phyloP scores from a whole-genome alignment of 73 alveolate species.

The Paramecium octaurelia region DNA sequence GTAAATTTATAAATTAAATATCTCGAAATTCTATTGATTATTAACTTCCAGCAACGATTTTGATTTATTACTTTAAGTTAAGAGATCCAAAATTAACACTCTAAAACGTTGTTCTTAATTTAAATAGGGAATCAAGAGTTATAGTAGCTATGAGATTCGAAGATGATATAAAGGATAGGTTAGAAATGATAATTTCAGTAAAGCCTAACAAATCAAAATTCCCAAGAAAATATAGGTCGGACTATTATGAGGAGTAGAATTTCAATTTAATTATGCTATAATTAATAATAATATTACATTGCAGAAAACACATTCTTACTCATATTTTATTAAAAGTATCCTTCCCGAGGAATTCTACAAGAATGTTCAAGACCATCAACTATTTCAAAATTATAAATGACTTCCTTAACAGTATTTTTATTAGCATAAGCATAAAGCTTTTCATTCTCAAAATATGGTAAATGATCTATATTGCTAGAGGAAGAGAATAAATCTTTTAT shows the following conservation, averaged over 20 bases:
- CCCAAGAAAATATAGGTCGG: neutral
- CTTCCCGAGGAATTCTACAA: neutral
- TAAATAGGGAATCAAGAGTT: neutral
- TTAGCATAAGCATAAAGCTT: neutral
- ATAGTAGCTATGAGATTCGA: neutral
- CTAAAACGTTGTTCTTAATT: neutral
- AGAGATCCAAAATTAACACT: neutral
- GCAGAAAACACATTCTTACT: neutral
- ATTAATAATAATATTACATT: neutral
- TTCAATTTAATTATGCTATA: neutral
- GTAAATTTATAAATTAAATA: neutral
- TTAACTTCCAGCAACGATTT: neutral
- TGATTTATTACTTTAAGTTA: neutral
- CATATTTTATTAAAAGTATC: neutral
- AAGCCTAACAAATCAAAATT: neutral
- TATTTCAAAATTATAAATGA: neutral
- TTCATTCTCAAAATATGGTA: neutral
- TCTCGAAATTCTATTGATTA: neutral
- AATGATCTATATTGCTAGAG: neutral
- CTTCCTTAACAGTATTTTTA: neutral
- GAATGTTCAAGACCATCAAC: neutral
- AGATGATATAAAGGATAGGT: neutral
- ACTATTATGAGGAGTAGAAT: neutral
- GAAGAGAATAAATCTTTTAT: neutral
- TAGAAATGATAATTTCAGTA: neutral